A percentile compares a stretch with the other conserved stretches of the same genome.
Evolutionary conservation across 768 basidiomycete genomes (phyloP).

Genomic region (Termitomyces sp.): DNA sequence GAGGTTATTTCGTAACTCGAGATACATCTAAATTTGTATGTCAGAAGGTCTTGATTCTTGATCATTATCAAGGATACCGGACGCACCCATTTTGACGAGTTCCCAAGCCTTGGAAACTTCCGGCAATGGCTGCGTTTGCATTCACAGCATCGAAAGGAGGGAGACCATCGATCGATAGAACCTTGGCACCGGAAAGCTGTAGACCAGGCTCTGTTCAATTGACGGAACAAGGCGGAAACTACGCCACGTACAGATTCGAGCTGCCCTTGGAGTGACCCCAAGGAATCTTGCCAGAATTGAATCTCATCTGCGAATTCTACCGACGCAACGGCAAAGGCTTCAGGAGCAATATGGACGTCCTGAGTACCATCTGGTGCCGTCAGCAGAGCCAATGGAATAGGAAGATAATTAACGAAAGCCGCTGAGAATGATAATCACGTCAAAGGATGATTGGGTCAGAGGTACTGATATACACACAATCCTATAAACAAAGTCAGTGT

Average conservation of each 20-base stretch:
- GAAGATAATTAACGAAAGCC: conserved; percentile 44
- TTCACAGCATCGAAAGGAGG: conserved; percentile 51
- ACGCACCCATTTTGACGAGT: conserved; percentile 47
- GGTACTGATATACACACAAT: conserved; percentile 13
- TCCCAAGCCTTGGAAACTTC: conserved; percentile 49
- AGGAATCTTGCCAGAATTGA: conserved; percentile 51
- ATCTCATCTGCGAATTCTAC: conserved; percentile 50
- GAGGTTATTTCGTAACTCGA: conserved; percentile 37
- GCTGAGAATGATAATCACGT: conserved; percentile 20
- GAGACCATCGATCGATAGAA: conserved; percentile 47
- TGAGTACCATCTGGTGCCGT: conserved; percentile 43
- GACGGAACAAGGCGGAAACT: not conserved
- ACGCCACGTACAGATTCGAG: conserved; percentile 35
- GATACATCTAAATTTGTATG: conserved; percentile 34
- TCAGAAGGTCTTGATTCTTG: not conserved
- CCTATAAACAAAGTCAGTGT: conserved; percentile 8
- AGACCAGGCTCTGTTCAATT: not conserved
- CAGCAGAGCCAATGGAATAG: conserved; percentile 44
- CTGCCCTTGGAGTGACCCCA: conserved; percentile 40
- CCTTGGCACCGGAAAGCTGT: conserved; percentile 48
- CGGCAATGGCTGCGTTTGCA: conserved; percentile 46
- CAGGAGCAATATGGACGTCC: conserved; percentile 48
- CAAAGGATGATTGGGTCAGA: not conserved
- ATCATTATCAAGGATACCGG: too few species aligned
- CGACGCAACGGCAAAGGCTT: conserved; percentile 48